Conservation (phyloP, 345 rosid species). For the Cardiospermum halicacabum region DNA sequence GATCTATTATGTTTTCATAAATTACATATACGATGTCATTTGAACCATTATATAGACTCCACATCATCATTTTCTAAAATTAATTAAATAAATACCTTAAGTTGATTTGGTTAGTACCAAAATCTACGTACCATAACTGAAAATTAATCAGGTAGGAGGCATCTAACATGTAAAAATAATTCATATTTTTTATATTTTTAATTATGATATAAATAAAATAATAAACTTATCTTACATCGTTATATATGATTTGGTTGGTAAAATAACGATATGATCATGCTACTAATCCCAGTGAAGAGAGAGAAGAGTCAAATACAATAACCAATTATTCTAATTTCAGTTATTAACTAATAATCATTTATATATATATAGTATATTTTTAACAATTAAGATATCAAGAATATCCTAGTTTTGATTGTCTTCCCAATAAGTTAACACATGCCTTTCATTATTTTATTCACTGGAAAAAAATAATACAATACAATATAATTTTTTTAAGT, state of each 20-base stretch:
- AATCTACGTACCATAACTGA: not conserved
- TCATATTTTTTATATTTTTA: not conserved
- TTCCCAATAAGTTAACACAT: conserved; percentile 6
- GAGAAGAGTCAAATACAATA: not conserved
- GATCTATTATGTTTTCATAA: not conserved
- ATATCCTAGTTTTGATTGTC: not conserved
- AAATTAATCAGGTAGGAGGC: not conserved
- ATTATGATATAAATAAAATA: not conserved
- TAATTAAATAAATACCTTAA: not conserved
- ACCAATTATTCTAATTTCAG: not conserved
- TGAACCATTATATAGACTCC: not conserved
- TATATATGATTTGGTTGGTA: conserved; percentile 9
- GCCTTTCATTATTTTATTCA: conserved; percentile 5
- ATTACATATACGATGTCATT: not conserved
- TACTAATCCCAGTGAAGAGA: not conserved
- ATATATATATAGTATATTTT: not conserved
- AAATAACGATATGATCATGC: conserved; percentile 2
- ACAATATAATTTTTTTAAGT: too few species aligned
- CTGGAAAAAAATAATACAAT: too few species aligned
- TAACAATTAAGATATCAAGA: not conserved
- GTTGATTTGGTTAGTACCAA: conserved; percentile 5
- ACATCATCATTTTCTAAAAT: not conserved
- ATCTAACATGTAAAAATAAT: not conserved
- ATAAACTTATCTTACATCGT: not conserved
- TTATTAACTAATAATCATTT: not conserved